These are phyloP conservation scores for Rhazya stricta DNA, from an alignment of 257 asterid species.

Conservation along the genomic window DNA sequence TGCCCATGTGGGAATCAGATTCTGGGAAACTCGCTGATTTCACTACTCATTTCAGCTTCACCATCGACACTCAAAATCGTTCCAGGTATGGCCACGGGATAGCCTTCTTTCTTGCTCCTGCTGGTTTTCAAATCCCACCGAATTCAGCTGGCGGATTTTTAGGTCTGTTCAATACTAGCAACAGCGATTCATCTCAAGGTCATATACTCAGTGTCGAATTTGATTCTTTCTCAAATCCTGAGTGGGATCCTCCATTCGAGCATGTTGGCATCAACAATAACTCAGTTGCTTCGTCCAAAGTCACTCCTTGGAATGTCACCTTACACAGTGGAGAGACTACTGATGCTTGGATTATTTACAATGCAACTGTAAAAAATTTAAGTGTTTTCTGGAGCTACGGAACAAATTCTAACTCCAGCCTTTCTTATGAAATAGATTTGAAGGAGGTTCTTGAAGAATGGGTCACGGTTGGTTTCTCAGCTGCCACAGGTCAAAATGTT, in stretches of 20 bases:
- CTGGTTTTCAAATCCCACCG: constrained; percentile 29
- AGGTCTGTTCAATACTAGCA: constrained; percentile 29
- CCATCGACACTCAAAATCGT: constrained; percentile 17
- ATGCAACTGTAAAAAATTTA: constrained; percentile 23
- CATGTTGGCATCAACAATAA: constrained; percentile 36
- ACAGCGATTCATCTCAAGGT: constrained; percentile 17
- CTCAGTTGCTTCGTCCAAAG: constrained; percentile 23
- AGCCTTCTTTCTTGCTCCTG: constrained; percentile 36
- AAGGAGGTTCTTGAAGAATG: constrained; percentile 28
- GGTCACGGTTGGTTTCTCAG: constrained; percentile 32
- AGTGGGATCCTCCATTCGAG: constrained; percentile 35
- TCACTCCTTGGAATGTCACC: constrained; percentile 29
- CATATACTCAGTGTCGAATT: constrained; percentile 30
- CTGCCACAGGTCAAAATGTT: constrained; percentile 24
- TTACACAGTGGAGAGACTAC: constrained; percentile 22
- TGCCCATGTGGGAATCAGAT: constrained; percentile 33
- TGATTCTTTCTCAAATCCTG: constrained; percentile 23
- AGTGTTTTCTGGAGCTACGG: constrained; percentile 36
- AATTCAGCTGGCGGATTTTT: constrained; percentile 43
- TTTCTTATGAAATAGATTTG: constrained; percentile 25
- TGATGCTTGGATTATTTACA: constrained; percentile 30
- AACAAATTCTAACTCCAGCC: constrained; percentile 17
- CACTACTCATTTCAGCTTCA: constrained; percentile 29
- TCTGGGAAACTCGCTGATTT: constrained; percentile 25
- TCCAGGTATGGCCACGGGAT: constrained; percentile 28